These are phyloP conservation scores for Candida tropicalis DNA, from an alignment of 1,139 yeast species.

Conservation along the genomic window DNA sequence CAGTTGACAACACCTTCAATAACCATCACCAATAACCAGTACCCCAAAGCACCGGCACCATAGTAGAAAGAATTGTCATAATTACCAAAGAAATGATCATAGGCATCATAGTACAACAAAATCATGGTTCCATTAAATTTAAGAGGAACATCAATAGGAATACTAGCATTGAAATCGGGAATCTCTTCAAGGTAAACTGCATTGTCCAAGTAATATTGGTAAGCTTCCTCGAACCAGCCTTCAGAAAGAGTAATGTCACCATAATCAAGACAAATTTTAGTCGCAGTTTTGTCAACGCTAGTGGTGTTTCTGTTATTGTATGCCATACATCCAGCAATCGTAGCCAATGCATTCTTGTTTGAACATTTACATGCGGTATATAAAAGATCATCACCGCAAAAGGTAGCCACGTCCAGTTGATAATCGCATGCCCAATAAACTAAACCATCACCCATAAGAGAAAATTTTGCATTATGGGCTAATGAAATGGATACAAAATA, in stretches of 20 bases:
- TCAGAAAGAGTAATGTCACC: slow-evolving; percentile 28
- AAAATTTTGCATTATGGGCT: neutral
- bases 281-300: slow-evolving; percentile 22
- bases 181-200: slow-evolving; percentile 29
- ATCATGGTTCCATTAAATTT: slow-evolving; percentile 25
- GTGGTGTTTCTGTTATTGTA: slow-evolving; percentile 17
- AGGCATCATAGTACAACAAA: slow-evolving; percentile 23
- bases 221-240: slow-evolving; percentile 36
- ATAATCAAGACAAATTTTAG: slow-evolving; percentile 28
- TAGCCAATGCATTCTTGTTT: slow-evolving; percentile 38
- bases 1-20: slow-evolving; percentile 33
- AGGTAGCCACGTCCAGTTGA: neutral
- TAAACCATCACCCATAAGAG: neutral
- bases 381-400: neutral
- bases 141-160: slow-evolving; percentile 26
- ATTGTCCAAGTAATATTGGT: slow-evolving; percentile 39
- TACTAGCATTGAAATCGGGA: slow-evolving; percentile 23
- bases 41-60: slow-evolving; percentile 32
- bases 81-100: slow-evolving; percentile 42
- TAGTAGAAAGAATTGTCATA: slow-evolving; percentile 38
- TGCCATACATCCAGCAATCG: slow-evolving; percentile 40
- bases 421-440: neutral
- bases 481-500: neutral
- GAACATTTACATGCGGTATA: slow-evolving; percentile 27
- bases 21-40: slow-evolving; percentile 33